Evolutionary conservation across 179 eudicot genomes (phyloP), one percentile per base, ranked within the genome.

Genomic region (Heliamphora pulchella): DNA sequence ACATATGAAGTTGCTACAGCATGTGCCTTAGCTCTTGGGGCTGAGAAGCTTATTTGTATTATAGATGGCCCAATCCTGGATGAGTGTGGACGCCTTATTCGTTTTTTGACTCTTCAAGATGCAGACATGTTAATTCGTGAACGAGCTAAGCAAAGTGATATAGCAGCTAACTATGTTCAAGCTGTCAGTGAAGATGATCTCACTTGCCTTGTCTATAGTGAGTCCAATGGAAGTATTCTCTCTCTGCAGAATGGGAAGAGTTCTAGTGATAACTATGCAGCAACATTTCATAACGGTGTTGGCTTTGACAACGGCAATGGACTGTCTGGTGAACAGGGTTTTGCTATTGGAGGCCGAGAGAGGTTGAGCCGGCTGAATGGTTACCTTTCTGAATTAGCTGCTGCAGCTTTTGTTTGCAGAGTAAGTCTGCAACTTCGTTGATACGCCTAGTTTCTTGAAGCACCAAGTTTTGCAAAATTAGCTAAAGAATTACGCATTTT

Each of bases 321-420:
- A 43, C 54, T 92, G 95, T 86, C 85, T 72, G 83, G 97, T 57
- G 97, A 91, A 78, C 97, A 91, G 79, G 99, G 99, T 59, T 96
- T 96, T 88, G 99, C 99, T 63, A 91, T 96, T 80, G 99, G 99
- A 72, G 96, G 97, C 72, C 93, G 91, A 83, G 99, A 96, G 85
- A 91, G 92, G 79, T 87, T 92, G 74, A 91, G 96, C 81, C 81
- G 97, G 74, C 82, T 80, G 69, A 91, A 92, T 83, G 97, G 95
- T 76, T 93, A 93, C 85, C 88, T 96, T 70, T 92, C 99, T 20
- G 99, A 96, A 81, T 86, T 96, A 88, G 99, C 99, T 86, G 99
- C 98, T 78, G 99, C 98, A 79, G 97, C 99, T 82, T 96, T 90
- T 89, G 99, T 94, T n/a, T 96, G 99, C 91, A 88, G 95, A 87